Conservation (phyloP, 2,329 filamentous ascomycete species). For the Fusarium tricinctum region DNA sequence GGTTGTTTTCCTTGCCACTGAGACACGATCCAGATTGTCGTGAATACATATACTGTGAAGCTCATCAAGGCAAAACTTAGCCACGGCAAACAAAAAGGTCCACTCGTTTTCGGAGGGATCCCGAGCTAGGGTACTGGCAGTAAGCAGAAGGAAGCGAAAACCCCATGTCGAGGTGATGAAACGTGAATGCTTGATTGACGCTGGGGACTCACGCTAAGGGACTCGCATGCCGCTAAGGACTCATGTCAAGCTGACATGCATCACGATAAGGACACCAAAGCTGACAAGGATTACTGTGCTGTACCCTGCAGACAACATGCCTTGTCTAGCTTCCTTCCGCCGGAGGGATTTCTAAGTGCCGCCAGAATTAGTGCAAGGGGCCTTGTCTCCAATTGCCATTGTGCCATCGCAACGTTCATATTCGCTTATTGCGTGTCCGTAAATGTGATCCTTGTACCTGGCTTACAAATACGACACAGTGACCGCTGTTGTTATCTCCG, state of each 20-base stretch:
- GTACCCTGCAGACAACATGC: no score
- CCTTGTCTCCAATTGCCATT: background rate
- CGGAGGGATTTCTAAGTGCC: no score
- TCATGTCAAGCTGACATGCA: conserved; percentile 17
- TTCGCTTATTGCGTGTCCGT: background rate
- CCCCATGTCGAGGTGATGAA: conserved; percentile 1
- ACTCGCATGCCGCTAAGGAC: conserved; percentile 15
- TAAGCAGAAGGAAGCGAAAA: conserved; percentile 17
- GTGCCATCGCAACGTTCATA: background rate
- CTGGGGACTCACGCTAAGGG: conserved; percentile 15
- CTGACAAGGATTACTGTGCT: background rate
- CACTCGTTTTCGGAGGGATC: background rate
- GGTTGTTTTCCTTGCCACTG: background rate
- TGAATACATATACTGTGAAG: conserved; percentile 10
- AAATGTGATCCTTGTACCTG: background rate
- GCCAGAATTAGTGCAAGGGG: no score
- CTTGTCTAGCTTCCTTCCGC: no score
- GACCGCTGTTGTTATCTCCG: background rate
- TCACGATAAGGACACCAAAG: conserved; percentile 4
- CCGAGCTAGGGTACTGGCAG: conserved; percentile 1
- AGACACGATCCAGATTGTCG: conserved; percentile 3
- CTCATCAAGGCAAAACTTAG: background rate
- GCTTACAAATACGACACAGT: conserved; percentile 1
- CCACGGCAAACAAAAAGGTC: background rate
- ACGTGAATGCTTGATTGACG: background rate